Conservation (phyloP, 176 grass and related monocot species). For the Microstegium vimineum region DNA sequence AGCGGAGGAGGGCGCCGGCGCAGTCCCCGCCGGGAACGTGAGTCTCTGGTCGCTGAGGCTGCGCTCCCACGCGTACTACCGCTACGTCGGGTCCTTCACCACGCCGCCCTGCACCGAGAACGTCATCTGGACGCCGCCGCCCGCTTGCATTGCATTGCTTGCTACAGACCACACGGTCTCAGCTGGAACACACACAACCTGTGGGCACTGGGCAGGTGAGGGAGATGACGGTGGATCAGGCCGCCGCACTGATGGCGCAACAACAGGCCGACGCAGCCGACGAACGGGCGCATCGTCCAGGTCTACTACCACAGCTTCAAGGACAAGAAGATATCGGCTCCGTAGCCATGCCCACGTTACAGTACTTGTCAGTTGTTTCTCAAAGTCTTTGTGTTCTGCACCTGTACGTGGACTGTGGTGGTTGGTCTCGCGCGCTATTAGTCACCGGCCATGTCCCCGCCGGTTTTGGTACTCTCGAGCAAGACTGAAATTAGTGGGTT, state of each 20-base stretch:
- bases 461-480: neutral
- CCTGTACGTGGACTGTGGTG: too few relatives aligned
- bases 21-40: constrained; percentile 38
- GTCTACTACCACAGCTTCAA: constrained; percentile 38
- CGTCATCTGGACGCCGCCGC: constrained; percentile 87
- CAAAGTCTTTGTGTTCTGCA: neutral
- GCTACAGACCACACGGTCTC: too few relatives aligned
- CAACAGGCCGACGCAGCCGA: constrained; percentile 55
- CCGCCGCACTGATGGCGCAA: constrained; percentile 50
- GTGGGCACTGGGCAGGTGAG: too few relatives aligned
- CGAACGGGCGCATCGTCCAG: constrained; percentile 63
- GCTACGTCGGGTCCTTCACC: constrained; percentile 78
- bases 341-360: neutral
- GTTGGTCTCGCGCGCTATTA: too few relatives aligned
- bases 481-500: neutral
- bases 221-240: constrained; percentile 58
- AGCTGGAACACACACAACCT: too few relatives aligned
- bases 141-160: too few relatives aligned
- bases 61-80: constrained; percentile 48
- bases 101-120: constrained; percentile 91
- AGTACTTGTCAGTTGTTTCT: neutral
- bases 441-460: too few relatives aligned
- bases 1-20: constrained; percentile 13
- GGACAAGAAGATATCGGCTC: constrained; percentile 3
- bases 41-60: constrained; percentile 36